phyloP scores from a whole-genome alignment of 116 monocot genomes.

The Papilionanthe hybrid region DNA sequence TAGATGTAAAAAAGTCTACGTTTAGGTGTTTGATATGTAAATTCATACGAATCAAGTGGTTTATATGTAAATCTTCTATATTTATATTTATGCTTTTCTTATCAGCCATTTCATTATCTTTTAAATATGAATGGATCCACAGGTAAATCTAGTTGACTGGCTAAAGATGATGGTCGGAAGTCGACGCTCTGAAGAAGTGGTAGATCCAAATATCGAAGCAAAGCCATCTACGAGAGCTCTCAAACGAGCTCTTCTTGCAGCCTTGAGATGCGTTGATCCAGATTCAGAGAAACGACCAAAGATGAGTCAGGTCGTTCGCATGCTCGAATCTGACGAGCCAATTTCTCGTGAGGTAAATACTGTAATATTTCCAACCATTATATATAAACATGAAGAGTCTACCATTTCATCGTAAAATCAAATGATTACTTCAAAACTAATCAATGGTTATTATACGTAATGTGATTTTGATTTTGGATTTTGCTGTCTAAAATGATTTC shows the following conservation, averaged over 20 bases:
- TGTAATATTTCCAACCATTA: not conserved
- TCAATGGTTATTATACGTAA: not conserved
- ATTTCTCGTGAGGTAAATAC: constrained; percentile 55
- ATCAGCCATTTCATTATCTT: not conserved
- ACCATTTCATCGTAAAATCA: not conserved
- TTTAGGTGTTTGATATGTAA: too few species aligned
- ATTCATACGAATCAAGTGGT: too few species aligned
- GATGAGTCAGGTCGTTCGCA: constrained; percentile 83
- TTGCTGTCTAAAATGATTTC: too few species aligned
- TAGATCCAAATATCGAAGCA: constrained; percentile 66
- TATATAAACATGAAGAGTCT: not conserved
- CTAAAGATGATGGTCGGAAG: constrained; percentile 92
- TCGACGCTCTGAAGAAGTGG: constrained; percentile 75
- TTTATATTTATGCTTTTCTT: not conserved
- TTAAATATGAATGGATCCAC: not conserved
- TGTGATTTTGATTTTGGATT: not conserved
- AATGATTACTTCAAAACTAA: not conserved
- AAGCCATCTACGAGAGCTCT: constrained; percentile 81
- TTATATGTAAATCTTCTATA: too few species aligned
- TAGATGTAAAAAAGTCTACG: too few species aligned
- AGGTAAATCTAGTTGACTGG: constrained; percentile 96
- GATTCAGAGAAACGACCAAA: constrained; percentile 88
- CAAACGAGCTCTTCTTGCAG: constrained; percentile 74
- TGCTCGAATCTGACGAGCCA: constrained; percentile 85
- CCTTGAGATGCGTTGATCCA: constrained; percentile 88